Base-by-base conservation (phyloP, 305 asterid genomes). In the Rubia peregrina region DNA sequence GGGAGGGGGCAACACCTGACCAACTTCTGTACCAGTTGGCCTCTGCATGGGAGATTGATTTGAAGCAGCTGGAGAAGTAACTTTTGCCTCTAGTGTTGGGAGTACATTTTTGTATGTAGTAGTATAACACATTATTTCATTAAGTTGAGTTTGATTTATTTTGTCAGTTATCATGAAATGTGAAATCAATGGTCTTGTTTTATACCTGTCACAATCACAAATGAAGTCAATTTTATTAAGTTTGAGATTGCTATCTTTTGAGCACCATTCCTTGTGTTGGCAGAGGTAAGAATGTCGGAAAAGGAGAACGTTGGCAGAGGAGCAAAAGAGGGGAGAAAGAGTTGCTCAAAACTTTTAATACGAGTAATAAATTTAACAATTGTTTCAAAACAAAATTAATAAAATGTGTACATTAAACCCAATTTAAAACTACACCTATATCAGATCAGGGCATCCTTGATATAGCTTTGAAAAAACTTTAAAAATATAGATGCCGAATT, bases 1-100 rank as follows among this genome's bases (percentile, higher is more conserved):
- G 98, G 98, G 96, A 95, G 82, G 97, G 97, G 72, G 85, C 91
- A 7, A 72, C 90, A 14, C 90, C 96, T 1, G 96, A 92, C 61
- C 97, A 92, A 72, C 79, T 92, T 33, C 44, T 92, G 42, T 64
- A 84, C 82, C 96, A 90, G 81, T 76, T 95, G 83, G 96, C 96
- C 30, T 85, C 96, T 43, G 87, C 94, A 68, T 95, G 99, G 99
- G 90, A 85, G 65, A 86, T 95, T 59, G 95, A 90, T 83, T 80
- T 91, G 72, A 88, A 89, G 72, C 84, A 82, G 79, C 79, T 93
- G 59, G 87, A 78, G 65, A 89, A 89, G 74, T 94, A 87, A 17
- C 6, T 22, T 8, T 19, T 17, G 40, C 48, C 49, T 22, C 26
- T 11, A 3, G 11, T 14, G 33, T 1, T 22, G 63, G 4, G 43